Evolutionary conservation across 1,139 yeast genomes (phyloP), one percentile per base, ranked within the genome.

Genomic region (Yamadazyma siamensis): DNA sequence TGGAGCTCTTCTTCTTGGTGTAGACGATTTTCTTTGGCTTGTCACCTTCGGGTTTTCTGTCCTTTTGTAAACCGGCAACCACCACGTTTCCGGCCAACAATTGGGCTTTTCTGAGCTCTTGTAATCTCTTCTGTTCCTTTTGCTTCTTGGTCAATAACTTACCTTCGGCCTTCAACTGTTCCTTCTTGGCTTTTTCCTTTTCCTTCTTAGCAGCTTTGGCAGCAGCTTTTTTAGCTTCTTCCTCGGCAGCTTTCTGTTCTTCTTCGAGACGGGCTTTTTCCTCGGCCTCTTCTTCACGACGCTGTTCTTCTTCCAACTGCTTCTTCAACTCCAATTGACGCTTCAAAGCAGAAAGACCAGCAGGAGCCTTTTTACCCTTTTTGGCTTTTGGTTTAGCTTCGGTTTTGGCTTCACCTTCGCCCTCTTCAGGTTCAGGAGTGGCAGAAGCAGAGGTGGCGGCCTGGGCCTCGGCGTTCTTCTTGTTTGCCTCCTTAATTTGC

Each of bases 131-230:
- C 55, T 88, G 95, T 60, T 89, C 96, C 61, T 85, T 87, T 67
- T 91, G 98, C 56, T 89, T 91, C 67, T 86, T 91, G 38, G 96
- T 85, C 54, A 84, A 61, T 35, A 77, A 72, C 49, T 83, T 91
- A 51, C 99, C 99, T 60, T 89, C 96, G 15, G 96, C 94, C 64
- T 86, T 85, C 58, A 83, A 68, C 59, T 79, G 83, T 49, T 82
- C 91, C 48, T 71, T 78, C 68, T 82, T 76, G 52, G 80, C 77
- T 61, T 77, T 86, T 51, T 82, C 94, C 52, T 81, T 91, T 52
- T 86, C 95, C 57, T 79, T 87, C 65, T 80, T 85, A 26, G 73
- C 75, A 38, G 75, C 81, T 55, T 71, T 74, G 33, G 81, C 85
- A 46, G 79, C 91, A 57, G 85, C 95, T 46, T 69, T 68, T 28